Conservation (phyloP, 2,329 filamentous ascomycete genomes). For the Aphanocladium album region DNA sequence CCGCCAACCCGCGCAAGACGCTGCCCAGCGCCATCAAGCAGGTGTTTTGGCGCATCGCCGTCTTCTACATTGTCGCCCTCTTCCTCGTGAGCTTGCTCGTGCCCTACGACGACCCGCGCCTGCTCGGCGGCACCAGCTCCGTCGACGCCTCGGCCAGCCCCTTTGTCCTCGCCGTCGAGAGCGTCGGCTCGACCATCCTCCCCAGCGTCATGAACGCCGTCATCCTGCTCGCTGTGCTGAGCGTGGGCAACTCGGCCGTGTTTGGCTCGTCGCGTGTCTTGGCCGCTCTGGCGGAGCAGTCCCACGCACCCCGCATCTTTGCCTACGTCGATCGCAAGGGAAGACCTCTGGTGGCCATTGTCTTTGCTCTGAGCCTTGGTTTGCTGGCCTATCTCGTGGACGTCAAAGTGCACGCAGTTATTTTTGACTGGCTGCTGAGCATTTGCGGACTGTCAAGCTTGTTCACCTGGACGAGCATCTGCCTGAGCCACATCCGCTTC, state of each 20-base stretch:
- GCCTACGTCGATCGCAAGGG: conserved; percentile 40
- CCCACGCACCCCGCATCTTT: conserved; percentile 39
- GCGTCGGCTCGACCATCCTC: conserved; percentile 50
- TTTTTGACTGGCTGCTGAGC: conserved; percentile 49
- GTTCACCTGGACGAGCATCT: conserved; percentile 57
- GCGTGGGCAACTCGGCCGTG: conserved; percentile 53
- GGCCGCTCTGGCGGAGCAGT: conserved; percentile 44
- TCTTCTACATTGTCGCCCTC: conserved; percentile 44
- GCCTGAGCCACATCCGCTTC: conserved; percentile 39
- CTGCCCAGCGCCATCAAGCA: conserved; percentile 43
- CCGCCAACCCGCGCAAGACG: conserved; percentile 44
- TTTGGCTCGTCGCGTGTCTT: conserved; percentile 54
- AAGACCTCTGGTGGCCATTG: conserved; percentile 36
- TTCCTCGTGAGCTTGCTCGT: conserved; percentile 42
- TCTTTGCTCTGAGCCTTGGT: conserved; percentile 34
- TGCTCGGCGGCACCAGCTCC: conserved; percentile 32
- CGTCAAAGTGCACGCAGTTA: conserved; percentile 18
- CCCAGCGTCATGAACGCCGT: conserved; percentile 59
- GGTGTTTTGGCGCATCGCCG: conserved; percentile 45
- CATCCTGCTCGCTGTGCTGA: conserved; percentile 55
- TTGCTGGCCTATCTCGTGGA: conserved; percentile 28
- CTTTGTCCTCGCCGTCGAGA: conserved; percentile 54
- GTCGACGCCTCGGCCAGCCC: conserved; percentile 44
- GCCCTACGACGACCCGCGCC: conserved; percentile 30
- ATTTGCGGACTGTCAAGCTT: conserved; percentile 57